Base-by-base conservation (phyloP, 495 filamentous ascomycete genomes). In the Platismatia glauca region DNA sequence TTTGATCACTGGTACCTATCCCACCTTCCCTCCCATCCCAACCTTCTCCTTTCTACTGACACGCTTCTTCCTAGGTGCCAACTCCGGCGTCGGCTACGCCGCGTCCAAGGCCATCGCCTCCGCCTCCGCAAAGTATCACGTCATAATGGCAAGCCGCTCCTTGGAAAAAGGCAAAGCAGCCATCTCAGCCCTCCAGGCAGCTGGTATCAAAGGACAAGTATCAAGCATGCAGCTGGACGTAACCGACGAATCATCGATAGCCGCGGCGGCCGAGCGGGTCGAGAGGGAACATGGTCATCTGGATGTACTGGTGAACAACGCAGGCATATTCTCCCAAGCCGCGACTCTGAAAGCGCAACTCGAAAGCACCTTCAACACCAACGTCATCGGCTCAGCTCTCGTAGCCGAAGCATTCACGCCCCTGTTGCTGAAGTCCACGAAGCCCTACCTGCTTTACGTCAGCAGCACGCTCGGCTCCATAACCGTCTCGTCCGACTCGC, bases 301-400 rank as follows among this genome's bases (percentile, higher is more conserved):
- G 7, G 70, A 75, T 55, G 52, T 73, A 11, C 60, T 73, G 15
- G 61, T 74, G n/a, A 74, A 71, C 66, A 74, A 74, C 55, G 71
- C 71, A 4, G 71, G 35, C 52, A 60, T 68, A 3, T n/a, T 37
- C 7, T 33, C 31, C 18, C 31, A 44, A 18, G 46, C 29, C n/a
- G 50, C 56, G 4, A 31, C 59, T 20, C n/a, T 63, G 6, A 64
- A 65, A 35, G 60, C 59, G 0, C 58, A 43, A 7, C 57, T 71
- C 16, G 58, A 64, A 43, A 39, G 15, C 9, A 48, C 35, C n/a
- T 63, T 76, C 18, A 67, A 72, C 16, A 71, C 69, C n/a, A 77
- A 77, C 57, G 71, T 72, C 57, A 67, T 68, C 38, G 72, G 73
- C 31, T 63, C 73, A 2, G 65, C 65, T 5, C 24, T 74, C 13